Conservation (phyloP, 768 basidiomycete species). For the Trametes elegans region DNA sequence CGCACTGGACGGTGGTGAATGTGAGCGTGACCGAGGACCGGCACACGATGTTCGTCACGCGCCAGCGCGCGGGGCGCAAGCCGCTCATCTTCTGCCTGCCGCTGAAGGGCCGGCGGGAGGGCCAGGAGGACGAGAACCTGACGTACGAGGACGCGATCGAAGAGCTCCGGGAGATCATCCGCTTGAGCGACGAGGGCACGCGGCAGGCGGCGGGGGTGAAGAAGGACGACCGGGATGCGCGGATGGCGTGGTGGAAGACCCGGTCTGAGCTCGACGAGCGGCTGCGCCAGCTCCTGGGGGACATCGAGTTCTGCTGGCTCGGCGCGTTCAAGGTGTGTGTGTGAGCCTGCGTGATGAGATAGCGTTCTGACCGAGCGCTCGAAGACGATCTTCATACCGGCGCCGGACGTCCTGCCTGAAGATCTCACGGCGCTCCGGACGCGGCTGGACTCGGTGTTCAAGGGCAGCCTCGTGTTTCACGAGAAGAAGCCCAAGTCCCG, state of each 20-base stretch:
- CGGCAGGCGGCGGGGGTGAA: slow-evolving; percentile 71
- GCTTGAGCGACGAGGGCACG: slow-evolving; percentile 73
- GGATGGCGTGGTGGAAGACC: slow-evolving; percentile 84
- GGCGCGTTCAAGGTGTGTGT: slow-evolving; percentile 96
- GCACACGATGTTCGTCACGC: slow-evolving; percentile 78
- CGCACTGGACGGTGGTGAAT: slow-evolving; percentile 80
- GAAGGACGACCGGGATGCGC: slow-evolving; percentile 59
- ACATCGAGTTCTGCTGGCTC: slow-evolving; percentile 95
- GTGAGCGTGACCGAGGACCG: slow-evolving; percentile 83
- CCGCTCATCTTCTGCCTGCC: slow-evolving; percentile 90
- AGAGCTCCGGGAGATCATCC: slow-evolving; percentile 80
- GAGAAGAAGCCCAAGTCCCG: slow-evolving; percentile 58
- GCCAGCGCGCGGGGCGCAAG: slow-evolving; percentile 58
- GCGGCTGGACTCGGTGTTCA: slow-evolving; percentile 76
- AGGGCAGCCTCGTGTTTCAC: slow-evolving; percentile 51
- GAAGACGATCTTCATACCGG: slow-evolving; percentile 63
- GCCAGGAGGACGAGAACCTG: slow-evolving; percentile 70
- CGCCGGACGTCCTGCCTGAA: slow-evolving; percentile 40
- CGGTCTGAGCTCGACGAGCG: slow-evolving; percentile 74
- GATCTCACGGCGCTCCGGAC: slow-evolving; percentile 55
- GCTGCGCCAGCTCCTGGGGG: slow-evolving; percentile 69
- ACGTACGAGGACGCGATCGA: slow-evolving; percentile 69
- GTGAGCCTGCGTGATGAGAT: too few relatives aligned
- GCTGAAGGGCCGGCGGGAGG: slow-evolving; percentile 76
- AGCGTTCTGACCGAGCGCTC: background rate